A percentile compares a stretch with the other conserved stretches of the same genome.
These are phyloP conservation scores for Phyllosticta paracitricarpa DNA, from an alignment of 2,329 filamentous ascomycete species.

Conservation along the genomic window DNA sequence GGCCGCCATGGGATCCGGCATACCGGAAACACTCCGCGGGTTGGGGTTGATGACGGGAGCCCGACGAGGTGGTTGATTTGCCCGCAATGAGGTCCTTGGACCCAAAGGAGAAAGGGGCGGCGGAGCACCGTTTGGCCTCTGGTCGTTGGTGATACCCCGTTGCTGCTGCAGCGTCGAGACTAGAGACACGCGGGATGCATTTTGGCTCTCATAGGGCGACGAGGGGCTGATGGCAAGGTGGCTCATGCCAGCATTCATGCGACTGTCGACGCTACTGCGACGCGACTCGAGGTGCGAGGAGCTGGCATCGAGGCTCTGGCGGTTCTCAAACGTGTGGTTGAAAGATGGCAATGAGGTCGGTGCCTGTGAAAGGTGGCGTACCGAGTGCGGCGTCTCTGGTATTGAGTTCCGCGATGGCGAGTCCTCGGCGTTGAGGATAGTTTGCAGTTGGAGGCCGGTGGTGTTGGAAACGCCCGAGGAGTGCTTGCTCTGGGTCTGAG, in stretches of 20 bases:
- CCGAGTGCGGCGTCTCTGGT: conserved; percentile 34
- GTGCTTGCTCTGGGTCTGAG: conserved; percentile 46
- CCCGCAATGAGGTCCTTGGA: conserved; percentile 22
- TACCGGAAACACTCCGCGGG: conserved; percentile 51
- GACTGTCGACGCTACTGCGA: conserved; percentile 70
- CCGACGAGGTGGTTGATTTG: conserved; percentile 39
- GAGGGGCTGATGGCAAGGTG: conserved; percentile 58
- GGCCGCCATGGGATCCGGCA: conserved; percentile 55
- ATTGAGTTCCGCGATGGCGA: conserved; percentile 34
- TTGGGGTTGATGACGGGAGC: conserved; percentile 67
- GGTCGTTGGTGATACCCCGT: conserved; percentile 30
- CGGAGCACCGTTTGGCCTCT: conserved; percentile 31
- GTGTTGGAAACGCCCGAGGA: conserved; percentile 34
- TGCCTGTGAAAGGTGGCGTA: conserved; percentile 24
- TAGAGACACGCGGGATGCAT: conserved; percentile 65
- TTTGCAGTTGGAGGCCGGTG: conserved; percentile 39
- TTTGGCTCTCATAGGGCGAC: conserved; percentile 66
- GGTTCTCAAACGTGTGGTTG: conserved; percentile 43
- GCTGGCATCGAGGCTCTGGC: conserved; percentile 39
- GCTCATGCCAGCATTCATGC: conserved; percentile 61
- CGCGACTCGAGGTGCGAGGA: conserved; percentile 47
- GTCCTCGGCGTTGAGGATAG: conserved; percentile 41
- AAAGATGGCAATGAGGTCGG: conserved; percentile 43
- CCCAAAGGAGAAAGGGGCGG: conserved; percentile 37
- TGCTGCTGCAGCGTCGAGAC: conserved; percentile 62